These are phyloP conservation scores for Stereum hirsutum DNA, from an alignment of 1,284 basidiomycete genomes.

Conservation along the genomic window DNA sequence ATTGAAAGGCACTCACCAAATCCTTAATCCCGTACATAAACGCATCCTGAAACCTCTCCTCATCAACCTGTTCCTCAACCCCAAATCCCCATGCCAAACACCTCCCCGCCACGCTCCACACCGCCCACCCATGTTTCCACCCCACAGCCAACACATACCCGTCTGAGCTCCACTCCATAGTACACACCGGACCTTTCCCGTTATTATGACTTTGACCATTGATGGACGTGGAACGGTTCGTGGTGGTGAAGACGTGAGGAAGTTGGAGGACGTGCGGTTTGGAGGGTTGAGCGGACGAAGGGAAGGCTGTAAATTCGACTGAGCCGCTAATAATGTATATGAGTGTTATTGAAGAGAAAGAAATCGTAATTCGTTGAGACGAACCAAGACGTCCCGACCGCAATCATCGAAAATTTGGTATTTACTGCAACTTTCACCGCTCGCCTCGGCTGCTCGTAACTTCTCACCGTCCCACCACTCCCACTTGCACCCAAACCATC, in stretches of 20 bases:
- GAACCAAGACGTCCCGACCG: slow-evolving; percentile 71
- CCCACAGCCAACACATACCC: slow-evolving; percentile 97
- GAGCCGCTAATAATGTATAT: slow-evolving; percentile 34
- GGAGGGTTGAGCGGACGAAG: slow-evolving; percentile 45
- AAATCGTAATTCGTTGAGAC: slow-evolving; percentile 12
- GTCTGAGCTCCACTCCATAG: slow-evolving; percentile 89
- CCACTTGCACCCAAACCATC: no score
- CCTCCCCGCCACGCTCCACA: slow-evolving; percentile 88
- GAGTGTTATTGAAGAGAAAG: slow-evolving; percentile 1
- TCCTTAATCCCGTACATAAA: slow-evolving; percentile 78
- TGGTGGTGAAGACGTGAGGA: no score
- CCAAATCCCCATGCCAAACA: slow-evolving; percentile 74
- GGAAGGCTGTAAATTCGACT: slow-evolving; percentile 56
- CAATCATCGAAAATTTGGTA: slow-evolving; percentile 76
- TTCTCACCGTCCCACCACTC: no score
- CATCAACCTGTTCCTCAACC: slow-evolving; percentile 55
- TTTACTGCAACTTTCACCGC: slow-evolving; percentile 70
- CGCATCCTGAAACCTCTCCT: slow-evolving; percentile 62
- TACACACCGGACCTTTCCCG: slow-evolving; percentile 62
- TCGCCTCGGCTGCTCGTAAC: slow-evolving; percentile 56
- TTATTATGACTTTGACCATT: slow-evolving; percentile 39
- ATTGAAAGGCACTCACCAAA: slow-evolving; percentile 37
- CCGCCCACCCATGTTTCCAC: slow-evolving; percentile 84
- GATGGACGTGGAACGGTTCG: no score
- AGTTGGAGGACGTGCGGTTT: slow-evolving; percentile 46